Percentiles rank a stretch among this genome's conserved stretches.
phyloP scores from a whole-genome alignment of 352 stramenopile genomes.

The Globisporangium ultimum region DNA sequence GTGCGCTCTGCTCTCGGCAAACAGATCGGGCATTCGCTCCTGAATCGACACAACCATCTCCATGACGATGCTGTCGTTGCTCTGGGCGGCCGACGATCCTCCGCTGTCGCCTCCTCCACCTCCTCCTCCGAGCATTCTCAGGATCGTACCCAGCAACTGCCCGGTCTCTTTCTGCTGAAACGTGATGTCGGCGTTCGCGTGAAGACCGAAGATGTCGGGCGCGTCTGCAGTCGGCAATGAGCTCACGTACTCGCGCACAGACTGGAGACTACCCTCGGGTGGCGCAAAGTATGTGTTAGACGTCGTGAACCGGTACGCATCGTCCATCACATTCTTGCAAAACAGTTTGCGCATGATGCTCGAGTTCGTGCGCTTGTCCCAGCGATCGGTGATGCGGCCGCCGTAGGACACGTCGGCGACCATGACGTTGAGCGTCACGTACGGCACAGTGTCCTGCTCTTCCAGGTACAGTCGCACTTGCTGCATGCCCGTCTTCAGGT shows the following conservation, averaged over 20 bases:
- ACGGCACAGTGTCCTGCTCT: conserved; percentile 91
- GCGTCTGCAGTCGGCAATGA: conserved; percentile 79
- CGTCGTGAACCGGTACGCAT: conserved; percentile 85
- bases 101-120: conserved; percentile 47
- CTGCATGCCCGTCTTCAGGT: conserved; percentile 93
- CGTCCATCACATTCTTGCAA: conserved; percentile 75
- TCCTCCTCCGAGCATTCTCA: conserved; percentile 65
- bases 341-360: conserved; percentile 94
- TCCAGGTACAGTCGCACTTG: conserved; percentile 92
- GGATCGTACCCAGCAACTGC: conserved; percentile 61
- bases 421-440: conserved; percentile 93
- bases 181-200: conserved; percentile 93
- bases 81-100: conserved; percentile 36
- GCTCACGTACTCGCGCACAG: conserved; percentile 82
- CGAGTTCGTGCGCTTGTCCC: conserved; percentile 93
- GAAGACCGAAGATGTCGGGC: conserved; percentile 91
- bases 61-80: conserved; percentile 78
- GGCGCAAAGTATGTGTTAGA: conserved; percentile 79
- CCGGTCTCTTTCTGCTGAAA: conserved; percentile 93
- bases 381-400: conserved; percentile 92
- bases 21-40: conserved; percentile 68
- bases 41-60: conserved; percentile 83
- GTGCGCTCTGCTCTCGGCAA: conserved; percentile 68
- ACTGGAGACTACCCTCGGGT: conserved; percentile 44
- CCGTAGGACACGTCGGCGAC: conserved; percentile 95